Conservation (phyloP, 768 basidiomycete species). For the Xerocomus brunneocitrinus region DNA sequence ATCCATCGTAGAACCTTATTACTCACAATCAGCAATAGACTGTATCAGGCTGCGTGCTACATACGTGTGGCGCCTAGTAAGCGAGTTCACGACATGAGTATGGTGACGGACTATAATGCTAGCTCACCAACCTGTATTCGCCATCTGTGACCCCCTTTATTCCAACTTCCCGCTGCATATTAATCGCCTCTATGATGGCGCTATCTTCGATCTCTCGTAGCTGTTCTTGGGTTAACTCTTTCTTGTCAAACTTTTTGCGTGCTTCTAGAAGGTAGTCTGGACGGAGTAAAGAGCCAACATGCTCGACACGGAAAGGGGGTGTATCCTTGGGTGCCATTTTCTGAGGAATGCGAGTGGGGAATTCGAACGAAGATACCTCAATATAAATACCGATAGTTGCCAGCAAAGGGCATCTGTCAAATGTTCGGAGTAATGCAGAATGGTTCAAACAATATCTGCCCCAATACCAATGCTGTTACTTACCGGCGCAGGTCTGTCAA, state of each 20-base stretch:
- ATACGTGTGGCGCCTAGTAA: slow-evolving; percentile 15
- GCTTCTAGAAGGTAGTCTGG: slow-evolving; percentile 37
- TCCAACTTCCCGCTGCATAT: slow-evolving; percentile 37
- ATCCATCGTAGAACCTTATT: background rate
- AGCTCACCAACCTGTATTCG: slow-evolving; percentile 29
- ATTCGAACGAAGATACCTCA: too few species aligned
- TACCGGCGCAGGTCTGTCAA: too few species aligned
- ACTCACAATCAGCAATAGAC: slow-evolving; percentile 17
- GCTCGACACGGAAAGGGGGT: slow-evolving; percentile 33
- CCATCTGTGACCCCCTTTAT: slow-evolving; percentile 41
- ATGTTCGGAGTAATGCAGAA: too few species aligned
- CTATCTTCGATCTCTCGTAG: slow-evolving; percentile 35
- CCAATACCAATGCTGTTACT: too few species aligned
- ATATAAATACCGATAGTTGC: too few species aligned
- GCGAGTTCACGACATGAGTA: too few species aligned
- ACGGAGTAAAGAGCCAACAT: slow-evolving; percentile 42
- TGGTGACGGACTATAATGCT: too few species aligned
- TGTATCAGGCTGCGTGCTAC: background rate
- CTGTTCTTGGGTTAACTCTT: slow-evolving; percentile 30
- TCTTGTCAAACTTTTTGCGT: slow-evolving; percentile 32
- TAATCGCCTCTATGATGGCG: slow-evolving; percentile 33
- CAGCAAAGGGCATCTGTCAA: too few species aligned
- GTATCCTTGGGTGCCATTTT: background rate
- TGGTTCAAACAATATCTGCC: too few species aligned
- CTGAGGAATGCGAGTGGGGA: too few species aligned